Percentiles rank a stretch among this genome's conserved stretches.
Evolutionary conservation across 2,329 filamentous ascomycete species (phyloP).

Genomic region (Penicillium polonicum): DNA sequence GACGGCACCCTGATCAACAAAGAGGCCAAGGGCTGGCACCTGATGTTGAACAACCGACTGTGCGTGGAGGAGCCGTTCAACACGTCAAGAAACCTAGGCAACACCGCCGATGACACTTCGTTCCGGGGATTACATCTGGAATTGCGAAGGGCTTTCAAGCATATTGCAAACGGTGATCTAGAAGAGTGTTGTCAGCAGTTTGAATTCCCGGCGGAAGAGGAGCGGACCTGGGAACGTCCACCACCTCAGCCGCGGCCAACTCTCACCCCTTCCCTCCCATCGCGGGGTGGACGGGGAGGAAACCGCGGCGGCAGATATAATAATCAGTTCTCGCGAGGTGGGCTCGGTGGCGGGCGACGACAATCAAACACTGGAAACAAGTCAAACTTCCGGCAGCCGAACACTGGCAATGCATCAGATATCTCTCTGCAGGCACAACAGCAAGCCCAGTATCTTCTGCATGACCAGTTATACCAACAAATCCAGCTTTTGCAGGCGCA

Average conservation of each 20-base stretch:
- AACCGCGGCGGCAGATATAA: slow-evolving; percentile 52
- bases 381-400: slow-evolving; percentile 39
- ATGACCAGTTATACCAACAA: slow-evolving; percentile 51
- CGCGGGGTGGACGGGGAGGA: slow-evolving; percentile 50
- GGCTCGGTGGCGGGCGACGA: slow-evolving; percentile 51
- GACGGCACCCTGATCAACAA: slow-evolving; percentile 76
- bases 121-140: slow-evolving; percentile 90
- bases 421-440: slow-evolving; percentile 44
- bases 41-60: slow-evolving; percentile 74
- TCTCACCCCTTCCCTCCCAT: slow-evolving; percentile 46
- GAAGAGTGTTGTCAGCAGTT: slow-evolving; percentile 84
- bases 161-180: slow-evolving; percentile 75
- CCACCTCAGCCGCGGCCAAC: slow-evolving; percentile 57
- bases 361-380: slow-evolving; percentile 57
- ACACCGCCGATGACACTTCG: slow-evolving; percentile 92
- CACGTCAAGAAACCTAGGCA: slow-evolving; percentile 80
- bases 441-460: slow-evolving; percentile 49
- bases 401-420: slow-evolving; percentile 37
- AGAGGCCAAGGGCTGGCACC: slow-evolving; percentile 83
- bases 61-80: slow-evolving; percentile 99
- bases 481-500: slow-evolving; percentile 52
- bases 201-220: slow-evolving; percentile 80
- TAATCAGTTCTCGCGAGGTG: slow-evolving; percentile 48
- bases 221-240: slow-evolving; percentile 56
- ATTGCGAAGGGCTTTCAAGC: slow-evolving; percentile 80